Evolutionary conservation across 2,329 filamentous ascomycete genomes (phyloP), one percentile per base, ranked within the genome.

Genomic region (Thelonectria olida): DNA sequence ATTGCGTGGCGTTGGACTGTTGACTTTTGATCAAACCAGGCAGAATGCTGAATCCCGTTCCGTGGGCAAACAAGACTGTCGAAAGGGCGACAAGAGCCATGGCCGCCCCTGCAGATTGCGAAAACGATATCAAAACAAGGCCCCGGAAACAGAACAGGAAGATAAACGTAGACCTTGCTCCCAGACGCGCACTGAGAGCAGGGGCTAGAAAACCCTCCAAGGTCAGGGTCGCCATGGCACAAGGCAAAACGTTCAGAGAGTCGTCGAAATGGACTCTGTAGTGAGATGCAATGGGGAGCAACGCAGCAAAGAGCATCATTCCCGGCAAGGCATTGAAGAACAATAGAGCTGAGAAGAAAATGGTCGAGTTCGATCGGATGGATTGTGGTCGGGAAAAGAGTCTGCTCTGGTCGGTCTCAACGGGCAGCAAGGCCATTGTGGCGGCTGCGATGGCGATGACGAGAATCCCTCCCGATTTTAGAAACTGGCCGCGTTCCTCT

Each of bases 311-410:
- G 2, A 13, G 39, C 5, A 19, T 42, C 58, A 61, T 61, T 2
- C 58, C 58, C 9, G 58, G 58, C 19, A 61, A 36, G 2, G 58
- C 53, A 17, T 61, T 61, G 52, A 57, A 61, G 39, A 61, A 53
- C 2, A 57, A 41, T 0, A 61, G 25, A 23, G 31, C 8, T 6
- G 53, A 61, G 15, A 56, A 61, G 22, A 53, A 25, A 1, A 3
- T 22, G 25, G 27, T n/a, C 8, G 13, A 9, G 27, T 7, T n/a
- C 17, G 19, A 12, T n/a, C 7, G 10, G 20, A n/a, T 15, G 20
- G 20, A 9, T 39, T 23, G 20, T 6, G 17, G 15, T 27, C 15
- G n/a, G 15, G 6, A 10, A 28, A 34, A 10, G 19, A 8, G 19
- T 22, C 7, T 47, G 27, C 36, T 5, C 4, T 5, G 13, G 7